A percentile compares a stretch with the other conserved stretches of the same genome.
phyloP scores from a whole-genome alignment of 495 filamentous ascomycete genomes.

The Baudoinia panamericana region DNA sequence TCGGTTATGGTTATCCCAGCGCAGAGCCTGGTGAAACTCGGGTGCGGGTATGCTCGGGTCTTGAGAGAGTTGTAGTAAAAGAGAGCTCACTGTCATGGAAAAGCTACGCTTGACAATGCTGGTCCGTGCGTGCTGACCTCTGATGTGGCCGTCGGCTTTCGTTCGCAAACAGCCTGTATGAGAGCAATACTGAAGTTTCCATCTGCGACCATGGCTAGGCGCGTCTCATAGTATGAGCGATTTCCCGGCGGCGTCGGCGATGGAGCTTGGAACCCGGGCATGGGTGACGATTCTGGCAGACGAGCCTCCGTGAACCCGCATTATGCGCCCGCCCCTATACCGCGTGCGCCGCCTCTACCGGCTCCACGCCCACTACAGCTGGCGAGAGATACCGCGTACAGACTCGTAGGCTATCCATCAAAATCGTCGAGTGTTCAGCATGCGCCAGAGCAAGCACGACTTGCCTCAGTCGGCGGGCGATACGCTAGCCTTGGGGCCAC shows the following conservation, averaged over 20 bases:
- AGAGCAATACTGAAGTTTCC: neutral
- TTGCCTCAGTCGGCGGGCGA: neutral
- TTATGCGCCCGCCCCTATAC: neutral
- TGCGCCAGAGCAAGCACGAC: neutral
- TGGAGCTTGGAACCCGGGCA: conserved; percentile 4
- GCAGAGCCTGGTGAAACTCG: too few relatives aligned
- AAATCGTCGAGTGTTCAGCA: neutral
- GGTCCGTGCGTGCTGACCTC: too few relatives aligned
- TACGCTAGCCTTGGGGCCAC: conserved; percentile 32
- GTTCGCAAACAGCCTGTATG: too few relatives aligned
- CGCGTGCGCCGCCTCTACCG: conserved; percentile 11
- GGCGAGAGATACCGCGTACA: conserved; percentile 14
- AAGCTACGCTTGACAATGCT: too few relatives aligned
- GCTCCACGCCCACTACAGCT: conserved; percentile 8
- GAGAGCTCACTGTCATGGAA: too few relatives aligned
- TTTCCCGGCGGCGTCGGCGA: conserved; percentile 1
- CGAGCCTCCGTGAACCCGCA: neutral
- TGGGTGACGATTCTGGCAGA: neutral
- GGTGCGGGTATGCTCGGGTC: too few relatives aligned
- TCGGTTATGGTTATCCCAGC: too few relatives aligned
- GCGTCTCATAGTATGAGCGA: conserved; percentile 12
- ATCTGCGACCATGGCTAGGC: neutral
- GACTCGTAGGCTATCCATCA: conserved; percentile 13
- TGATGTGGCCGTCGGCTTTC: too few relatives aligned
- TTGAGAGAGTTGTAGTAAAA: too few relatives aligned